phyloP scores from a whole-genome alignment of 2,329 filamentous ascomycete genomes.

The Herpotrichia juniperi region DNA sequence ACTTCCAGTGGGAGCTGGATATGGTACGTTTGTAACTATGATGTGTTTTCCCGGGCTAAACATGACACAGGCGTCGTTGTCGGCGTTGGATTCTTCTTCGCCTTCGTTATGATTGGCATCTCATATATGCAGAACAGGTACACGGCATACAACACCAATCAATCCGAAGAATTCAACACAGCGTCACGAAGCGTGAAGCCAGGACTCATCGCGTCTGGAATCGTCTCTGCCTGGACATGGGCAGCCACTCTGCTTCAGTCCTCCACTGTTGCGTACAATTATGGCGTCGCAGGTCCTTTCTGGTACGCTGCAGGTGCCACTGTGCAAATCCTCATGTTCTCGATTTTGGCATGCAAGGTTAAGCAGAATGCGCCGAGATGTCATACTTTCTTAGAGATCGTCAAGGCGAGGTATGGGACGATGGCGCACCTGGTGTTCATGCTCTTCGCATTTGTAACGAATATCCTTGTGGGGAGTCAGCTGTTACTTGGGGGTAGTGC shows the following conservation, averaged over 20 bases:
- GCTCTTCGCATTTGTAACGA: slow-evolving; percentile 50
- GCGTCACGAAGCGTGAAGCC: slow-evolving; percentile 53
- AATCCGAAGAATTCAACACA: slow-evolving; percentile 57
- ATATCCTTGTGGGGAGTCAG: slow-evolving; percentile 52
- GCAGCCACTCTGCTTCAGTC: slow-evolving; percentile 48
- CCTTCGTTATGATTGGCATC: slow-evolving; percentile 41
- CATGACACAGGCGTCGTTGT: slow-evolving; percentile 46
- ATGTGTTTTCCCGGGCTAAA: neutral
- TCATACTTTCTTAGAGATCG: slow-evolving; percentile 51
- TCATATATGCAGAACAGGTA: slow-evolving; percentile 46
- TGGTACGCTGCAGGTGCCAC: slow-evolving; percentile 53
- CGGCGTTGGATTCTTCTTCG: slow-evolving; percentile 54
- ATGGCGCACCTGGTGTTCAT: slow-evolving; percentile 49
- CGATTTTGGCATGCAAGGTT: slow-evolving; percentile 51
- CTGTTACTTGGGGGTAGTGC: slow-evolving; percentile 52
- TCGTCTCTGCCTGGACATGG: slow-evolving; percentile 59
- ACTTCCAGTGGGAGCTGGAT: slow-evolving; percentile 51
- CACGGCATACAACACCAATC: slow-evolving; percentile 47
- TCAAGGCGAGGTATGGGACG: slow-evolving; percentile 48
- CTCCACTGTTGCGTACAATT: slow-evolving; percentile 35
- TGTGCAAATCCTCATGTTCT: slow-evolving; percentile 53
- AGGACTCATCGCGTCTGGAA: slow-evolving; percentile 54
- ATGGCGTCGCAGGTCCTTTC: slow-evolving; percentile 38
- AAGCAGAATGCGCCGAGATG: slow-evolving; percentile 49
- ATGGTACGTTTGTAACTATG: slow-evolving; percentile 45